Base-by-base conservation (phyloP, 2,329 filamentous ascomycete species). In the Lachnellula willkommii region DNA sequence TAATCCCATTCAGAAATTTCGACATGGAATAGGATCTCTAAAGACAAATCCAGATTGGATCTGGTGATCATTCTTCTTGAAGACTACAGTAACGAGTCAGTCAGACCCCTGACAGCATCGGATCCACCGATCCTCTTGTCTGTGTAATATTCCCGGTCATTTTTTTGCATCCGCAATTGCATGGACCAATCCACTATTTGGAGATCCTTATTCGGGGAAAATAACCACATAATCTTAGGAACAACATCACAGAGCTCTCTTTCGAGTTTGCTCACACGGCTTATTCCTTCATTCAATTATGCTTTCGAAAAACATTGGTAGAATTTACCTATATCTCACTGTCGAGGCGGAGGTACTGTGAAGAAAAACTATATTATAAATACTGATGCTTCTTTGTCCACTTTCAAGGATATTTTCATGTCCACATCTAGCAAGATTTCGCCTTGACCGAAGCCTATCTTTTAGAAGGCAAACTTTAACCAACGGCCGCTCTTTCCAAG, bases 1-100 rank as follows among this genome's bases (percentile, higher is more conserved):
- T 55, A 53, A 53, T 56, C 48, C 59, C 60, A 57, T 62, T 58
- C 60, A 62, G 58, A 60, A 56, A 58, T 58, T 60, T 63, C 55
- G 52, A 50, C 53, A 57, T 42, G 46, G 58, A 53, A 48, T 51
- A 56, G 24, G 61, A 62, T 59, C 61, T 53, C 56, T 58, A 47
- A 54, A 24, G 24, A 42, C 53, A 37, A 52, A 58, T 45, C 45
- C 52, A 56, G 47, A 57, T 59, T 56, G 50, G 37, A 57, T 53
- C 54, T 47, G 57, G 35, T 49, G 49, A 50, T 52, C 46, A 47
- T 43, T 17, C 37, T 40, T 32, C 28, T 45, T 48, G 39, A 54
- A 46, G 48, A 50, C 42, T 48, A n/a, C n/a, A n/a, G n/a, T n/a
- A 11, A 52, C 43, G 50, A 59, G 37, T 58, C 49, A 54, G 49